Conservation (phyloP, 2,329 filamentous ascomycete genomes). For the Alternaria viburni region DNA sequence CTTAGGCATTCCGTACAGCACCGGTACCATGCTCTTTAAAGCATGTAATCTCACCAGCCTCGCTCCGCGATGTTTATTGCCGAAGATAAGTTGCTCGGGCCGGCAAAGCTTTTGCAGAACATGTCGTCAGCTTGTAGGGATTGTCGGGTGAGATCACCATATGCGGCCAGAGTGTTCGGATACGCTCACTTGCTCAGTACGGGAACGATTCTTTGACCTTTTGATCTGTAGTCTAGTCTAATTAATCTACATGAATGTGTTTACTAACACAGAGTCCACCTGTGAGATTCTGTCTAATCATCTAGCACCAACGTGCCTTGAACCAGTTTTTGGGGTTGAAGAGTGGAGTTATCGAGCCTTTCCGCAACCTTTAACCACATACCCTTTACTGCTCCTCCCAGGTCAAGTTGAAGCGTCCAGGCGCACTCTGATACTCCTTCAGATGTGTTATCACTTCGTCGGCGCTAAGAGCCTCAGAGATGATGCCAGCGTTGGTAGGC, state of each 20-base stretch:
- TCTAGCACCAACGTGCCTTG: not conserved
- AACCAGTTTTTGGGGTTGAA: not conserved
- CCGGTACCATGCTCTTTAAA: not conserved
- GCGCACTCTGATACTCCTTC: slow-evolving; percentile 75
- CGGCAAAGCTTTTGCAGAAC: not conserved
- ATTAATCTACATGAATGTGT: not conserved
- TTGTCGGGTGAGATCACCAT: not conserved
- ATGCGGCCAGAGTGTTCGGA: not conserved
- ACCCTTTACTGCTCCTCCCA: slow-evolving; percentile 66
- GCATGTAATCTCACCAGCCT: not conserved
- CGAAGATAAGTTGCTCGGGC: not conserved
- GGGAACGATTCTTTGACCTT: not conserved
- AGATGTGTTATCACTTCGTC: slow-evolving; percentile 75
- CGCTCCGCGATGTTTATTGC: not conserved
- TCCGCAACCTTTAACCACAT: not conserved
- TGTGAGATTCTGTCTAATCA: not conserved
- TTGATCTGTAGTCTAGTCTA: not conserved
- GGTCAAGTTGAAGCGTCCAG: slow-evolving; percentile 77
- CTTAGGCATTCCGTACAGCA: slow-evolving; percentile 7
- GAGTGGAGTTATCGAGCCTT: not conserved
- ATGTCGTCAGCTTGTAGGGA: not conserved
- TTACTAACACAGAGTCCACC: not conserved
- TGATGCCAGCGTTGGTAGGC: slow-evolving; percentile 72
- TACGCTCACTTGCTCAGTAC: not conserved
- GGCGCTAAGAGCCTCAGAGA: slow-evolving; percentile 75